Evolutionary conservation across 495 filamentous ascomycete species (phyloP), one percentile per base, ranked within the genome.

Genomic region (Hapsidospora chrysogenum): DNA sequence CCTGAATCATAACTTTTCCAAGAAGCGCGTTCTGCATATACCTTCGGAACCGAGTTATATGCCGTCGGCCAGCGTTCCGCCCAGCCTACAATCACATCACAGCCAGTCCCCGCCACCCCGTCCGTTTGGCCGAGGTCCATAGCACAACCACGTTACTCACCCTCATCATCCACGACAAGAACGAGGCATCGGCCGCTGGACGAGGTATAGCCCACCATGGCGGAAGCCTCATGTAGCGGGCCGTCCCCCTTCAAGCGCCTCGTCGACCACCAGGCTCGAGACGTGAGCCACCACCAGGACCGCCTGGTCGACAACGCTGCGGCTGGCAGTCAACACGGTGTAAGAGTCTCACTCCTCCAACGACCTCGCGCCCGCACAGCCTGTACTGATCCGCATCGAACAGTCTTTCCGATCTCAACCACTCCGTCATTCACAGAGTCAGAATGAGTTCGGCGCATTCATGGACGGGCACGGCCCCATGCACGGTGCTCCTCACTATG

Each of bases 221-320:
- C 23, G 32, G 45, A 10, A 28, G 40, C 26, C 26, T 34, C 36
- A 10, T 37, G 40, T 29, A 29, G 18, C 20, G 39, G 37, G 20
- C 38, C 43, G 11, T 33, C 18, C 28, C 40, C 31, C 39, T 67
- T 84, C 22, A 72, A 79, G 44, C 75, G 66, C 41, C 76, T 83
- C 44, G 70, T 76, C 48, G 79, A 84, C 49, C 77, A 83, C 56
- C 57, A 71, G 1, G 58, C 64, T 8, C 58, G 67, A 21, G 77
- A 85, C 48, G 56, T 73, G 17, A 73, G 72, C 4, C 61, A 83
- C 29, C 78, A 84, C 41, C 79, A 81, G 49, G 79, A 85, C 50
- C 68, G 76, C 31, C 45, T 81, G 25, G 52, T 52, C 21, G 56
- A 61, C 10, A 26, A 26, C 23, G 23, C 23, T 26, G 6, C 23